Conservation (phyloP, 352 stramenopile species). For the Globisporangium spinosum region DNA sequence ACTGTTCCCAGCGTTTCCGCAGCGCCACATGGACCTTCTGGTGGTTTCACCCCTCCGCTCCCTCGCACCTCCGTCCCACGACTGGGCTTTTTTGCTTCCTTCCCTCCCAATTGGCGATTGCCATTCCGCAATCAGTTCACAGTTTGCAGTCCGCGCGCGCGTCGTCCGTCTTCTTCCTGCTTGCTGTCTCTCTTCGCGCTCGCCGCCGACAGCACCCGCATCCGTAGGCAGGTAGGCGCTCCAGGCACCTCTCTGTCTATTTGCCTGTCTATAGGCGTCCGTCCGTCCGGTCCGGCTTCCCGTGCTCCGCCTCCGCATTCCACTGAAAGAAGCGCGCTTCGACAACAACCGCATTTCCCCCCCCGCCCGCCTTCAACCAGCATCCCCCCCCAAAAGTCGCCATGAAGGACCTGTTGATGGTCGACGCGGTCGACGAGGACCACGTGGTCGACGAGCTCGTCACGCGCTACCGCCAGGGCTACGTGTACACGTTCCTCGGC, state of each 20-base stretch:
- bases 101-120: background rate
- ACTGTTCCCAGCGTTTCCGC: background rate
- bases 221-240: background rate
- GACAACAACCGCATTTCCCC: background rate
- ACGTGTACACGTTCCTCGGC: slow-evolving; percentile 91
- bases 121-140: slow-evolving; percentile 10
- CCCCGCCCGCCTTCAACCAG: background rate
- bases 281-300: background rate
- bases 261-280: background rate
- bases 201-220: background rate
- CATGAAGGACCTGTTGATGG: slow-evolving; percentile 76
- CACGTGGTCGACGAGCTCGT: slow-evolving; percentile 78
- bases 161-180: slow-evolving; percentile 1
- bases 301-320: background rate
- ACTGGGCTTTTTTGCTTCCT: slow-evolving; percentile 8
- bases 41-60: slow-evolving; percentile 1
- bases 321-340: background rate
- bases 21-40: background rate
- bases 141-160: background rate
- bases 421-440: slow-evolving; percentile 70
- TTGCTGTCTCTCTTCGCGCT: background rate
- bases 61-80: background rate
- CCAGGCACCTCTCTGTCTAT: background rate
- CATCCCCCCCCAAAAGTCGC: background rate
- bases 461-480: slow-evolving; percentile 68